These are phyloP conservation scores for Glutinoglossum americanum DNA, from an alignment of 495 filamentous ascomycete genomes.

Conservation along the genomic window DNA sequence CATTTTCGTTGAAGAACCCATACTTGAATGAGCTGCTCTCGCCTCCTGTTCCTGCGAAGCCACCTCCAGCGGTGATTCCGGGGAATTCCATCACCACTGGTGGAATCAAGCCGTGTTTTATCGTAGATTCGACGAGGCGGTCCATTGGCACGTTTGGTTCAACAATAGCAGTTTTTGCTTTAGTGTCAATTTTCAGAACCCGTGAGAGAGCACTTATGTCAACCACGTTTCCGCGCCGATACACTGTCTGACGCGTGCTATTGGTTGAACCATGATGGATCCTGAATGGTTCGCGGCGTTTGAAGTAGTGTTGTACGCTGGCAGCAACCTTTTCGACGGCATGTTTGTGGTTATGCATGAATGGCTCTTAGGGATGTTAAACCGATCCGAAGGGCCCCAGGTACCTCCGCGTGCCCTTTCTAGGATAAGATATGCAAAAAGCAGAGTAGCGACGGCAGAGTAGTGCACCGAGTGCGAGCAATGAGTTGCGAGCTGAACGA, in stretches of 20 bases:
- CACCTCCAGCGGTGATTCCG: conserved; percentile 35
- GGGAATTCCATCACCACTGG: conserved; percentile 37
- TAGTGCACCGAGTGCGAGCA: background rate
- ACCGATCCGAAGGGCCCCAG: background rate
- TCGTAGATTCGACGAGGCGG: conserved; percentile 21
- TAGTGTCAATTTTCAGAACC: conserved; percentile 29
- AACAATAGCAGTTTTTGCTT: conserved; percentile 21
- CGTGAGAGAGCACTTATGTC: conserved; percentile 31
- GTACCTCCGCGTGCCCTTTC: background rate
- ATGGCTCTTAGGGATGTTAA: background rate
- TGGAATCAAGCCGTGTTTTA: conserved; percentile 23
- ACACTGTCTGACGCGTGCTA: conserved; percentile 33
- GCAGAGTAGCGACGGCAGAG: background rate
- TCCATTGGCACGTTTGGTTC: conserved; percentile 34
- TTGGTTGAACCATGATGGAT: conserved; percentile 67
- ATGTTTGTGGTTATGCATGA: conserved; percentile 24
- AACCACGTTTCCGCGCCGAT: conserved; percentile 24
- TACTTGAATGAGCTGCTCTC: conserved; percentile 33
- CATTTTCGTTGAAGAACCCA: conserved; percentile 32
- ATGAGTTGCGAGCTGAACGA: background rate
- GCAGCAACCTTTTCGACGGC: conserved; percentile 25
- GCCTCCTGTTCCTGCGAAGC: conserved; percentile 32
- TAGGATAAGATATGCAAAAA: background rate
- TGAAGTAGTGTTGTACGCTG: conserved; percentile 31
- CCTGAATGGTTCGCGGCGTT: conserved; percentile 38